These are phyloP conservation scores for Cynara cardunculus DNA, from an alignment of 129 eudicot species.

Conservation along the genomic window DNA sequence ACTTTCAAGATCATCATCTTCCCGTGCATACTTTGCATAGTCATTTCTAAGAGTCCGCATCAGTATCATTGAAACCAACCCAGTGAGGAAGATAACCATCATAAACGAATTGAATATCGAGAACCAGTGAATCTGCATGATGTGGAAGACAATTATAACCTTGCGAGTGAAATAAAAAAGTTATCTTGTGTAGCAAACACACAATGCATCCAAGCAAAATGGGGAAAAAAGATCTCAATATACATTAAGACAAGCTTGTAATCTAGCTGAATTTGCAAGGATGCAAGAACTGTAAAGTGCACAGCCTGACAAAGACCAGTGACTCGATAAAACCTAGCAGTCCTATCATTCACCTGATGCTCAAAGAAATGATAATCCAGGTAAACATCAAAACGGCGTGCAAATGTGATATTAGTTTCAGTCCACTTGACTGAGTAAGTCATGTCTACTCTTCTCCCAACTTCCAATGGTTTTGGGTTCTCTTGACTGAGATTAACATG, in stretches of 20 bases:
- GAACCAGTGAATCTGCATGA: conserved; percentile 87
- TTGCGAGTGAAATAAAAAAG: background rate
- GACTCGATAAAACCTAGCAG: background rate
- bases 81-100: conserved; percentile 94
- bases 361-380: conserved; percentile 97
- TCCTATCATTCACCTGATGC: conserved; percentile 69
- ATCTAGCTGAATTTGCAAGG: background rate
- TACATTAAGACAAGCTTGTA: background rate
- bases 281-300: background rate
- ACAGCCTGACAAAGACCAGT: background rate
- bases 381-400: conserved; percentile 87
- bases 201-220: background rate
- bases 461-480: conserved; percentile 79
- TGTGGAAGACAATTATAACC: background rate
- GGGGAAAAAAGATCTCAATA: background rate
- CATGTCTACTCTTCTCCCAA: conserved; percentile 72
- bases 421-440: conserved; percentile 89
- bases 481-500: conserved; percentile 97
- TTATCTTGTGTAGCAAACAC: background rate
- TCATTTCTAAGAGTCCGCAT: conserved; percentile 94
- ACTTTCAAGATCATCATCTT: conserved; percentile 85
- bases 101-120: conserved; percentile 91
- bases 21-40: conserved; percentile 94
- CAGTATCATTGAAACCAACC: conserved; percentile 83
- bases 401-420: conserved; percentile 71